Base-by-base conservation (phyloP, 75 land plant genomes). In the Isoetes taiwanensis region DNA sequence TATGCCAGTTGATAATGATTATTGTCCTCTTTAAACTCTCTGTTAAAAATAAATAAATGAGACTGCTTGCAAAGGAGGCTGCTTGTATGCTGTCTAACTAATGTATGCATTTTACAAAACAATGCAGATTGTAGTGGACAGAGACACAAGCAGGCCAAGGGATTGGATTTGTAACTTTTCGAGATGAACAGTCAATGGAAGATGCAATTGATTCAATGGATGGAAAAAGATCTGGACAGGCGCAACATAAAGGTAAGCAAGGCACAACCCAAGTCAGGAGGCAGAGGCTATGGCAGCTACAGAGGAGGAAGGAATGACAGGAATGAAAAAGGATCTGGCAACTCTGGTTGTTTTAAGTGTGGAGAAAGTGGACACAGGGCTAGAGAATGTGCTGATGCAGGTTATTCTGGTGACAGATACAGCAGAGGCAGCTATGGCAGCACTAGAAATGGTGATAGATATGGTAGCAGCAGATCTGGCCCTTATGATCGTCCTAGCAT, bases 151-250 rank as follows among this genome's bases (percentile, higher is more conserved):
- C 50, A 8, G 50, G 19, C 5, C 66, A 79, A 25, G 85, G 85
- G 1, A 79, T 82, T 30, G 85, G 79, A 2, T 79, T 82, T 57
- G 85, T 82, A 4, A 82, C 85, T 5, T 79, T 82, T 57, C 6
- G 56, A 5, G 69, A 61, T 1, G 85, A 84, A 69, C 64, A 78
- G 57, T 32, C 85, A n/a, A 84, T 84, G 85, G 62, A 59, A 33
- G 78, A 78, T 3, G 88, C 88, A 5, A 84, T 84, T 24, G 78
- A 78, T 20, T 74, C 54, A 8, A 84, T 84, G 88, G 78, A 84
- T 68, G 88, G 88, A 0, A 76, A 74, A 23, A 62, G 73, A 69
- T 38, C 71, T 84, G 19, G 78, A 84, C 52, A 85, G 88, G 1
- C 59, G 85, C 17, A 84, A 70, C 28, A 84, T 84, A 40, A 81